phyloP scores from a whole-genome alignment of 2,329 filamentous ascomycete genomes.

The Colletotrichum sp. region DNA sequence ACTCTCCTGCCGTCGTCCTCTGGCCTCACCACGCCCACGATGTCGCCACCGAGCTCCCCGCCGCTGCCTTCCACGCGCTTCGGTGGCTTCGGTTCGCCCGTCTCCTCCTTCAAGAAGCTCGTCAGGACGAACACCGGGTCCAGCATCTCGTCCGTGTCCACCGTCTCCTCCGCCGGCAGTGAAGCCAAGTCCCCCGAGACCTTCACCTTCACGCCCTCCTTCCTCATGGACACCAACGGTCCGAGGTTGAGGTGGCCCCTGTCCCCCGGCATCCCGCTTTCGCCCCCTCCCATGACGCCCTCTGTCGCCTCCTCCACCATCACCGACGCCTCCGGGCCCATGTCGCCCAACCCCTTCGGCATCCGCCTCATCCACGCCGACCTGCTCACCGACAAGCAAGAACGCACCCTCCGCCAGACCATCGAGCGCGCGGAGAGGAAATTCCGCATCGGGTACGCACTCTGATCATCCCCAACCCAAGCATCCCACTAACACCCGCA shows the following conservation, averaged over 20 bases:
- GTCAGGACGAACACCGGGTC: constrained; percentile 42
- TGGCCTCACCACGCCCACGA: constrained; percentile 31
- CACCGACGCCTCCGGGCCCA: constrained; percentile 32
- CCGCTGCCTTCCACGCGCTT: constrained; percentile 28
- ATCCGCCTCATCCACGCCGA: constrained; percentile 56
- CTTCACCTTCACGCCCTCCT: constrained; percentile 37
- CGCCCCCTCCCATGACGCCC: constrained; percentile 52
- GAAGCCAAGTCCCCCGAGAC: constrained; percentile 29
- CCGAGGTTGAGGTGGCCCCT: constrained; percentile 33
- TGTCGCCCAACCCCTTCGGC: constrained; percentile 46
- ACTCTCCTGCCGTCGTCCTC: constrained; percentile 29
- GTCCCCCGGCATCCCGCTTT: constrained; percentile 44
- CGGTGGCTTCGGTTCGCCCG: constrained; percentile 27
- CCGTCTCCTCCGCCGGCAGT: constrained; percentile 21
- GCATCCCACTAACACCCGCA: not conserved
- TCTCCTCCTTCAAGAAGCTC: constrained; percentile 41
- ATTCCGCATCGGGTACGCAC: constrained; percentile 27
- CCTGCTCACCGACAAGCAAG: constrained; percentile 49
- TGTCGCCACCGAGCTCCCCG: constrained; percentile 28
- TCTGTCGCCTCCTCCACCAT: constrained; percentile 45
- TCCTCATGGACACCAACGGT: constrained; percentile 30
- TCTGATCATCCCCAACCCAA: not conserved
- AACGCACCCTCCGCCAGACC: constrained; percentile 50
- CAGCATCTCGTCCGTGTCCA: constrained; percentile 24
- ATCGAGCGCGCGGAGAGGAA: constrained; percentile 59